phyloP scores from a whole-genome alignment of 2,329 filamentous ascomycete genomes.

The Pseudogymnoascus sp. region DNA sequence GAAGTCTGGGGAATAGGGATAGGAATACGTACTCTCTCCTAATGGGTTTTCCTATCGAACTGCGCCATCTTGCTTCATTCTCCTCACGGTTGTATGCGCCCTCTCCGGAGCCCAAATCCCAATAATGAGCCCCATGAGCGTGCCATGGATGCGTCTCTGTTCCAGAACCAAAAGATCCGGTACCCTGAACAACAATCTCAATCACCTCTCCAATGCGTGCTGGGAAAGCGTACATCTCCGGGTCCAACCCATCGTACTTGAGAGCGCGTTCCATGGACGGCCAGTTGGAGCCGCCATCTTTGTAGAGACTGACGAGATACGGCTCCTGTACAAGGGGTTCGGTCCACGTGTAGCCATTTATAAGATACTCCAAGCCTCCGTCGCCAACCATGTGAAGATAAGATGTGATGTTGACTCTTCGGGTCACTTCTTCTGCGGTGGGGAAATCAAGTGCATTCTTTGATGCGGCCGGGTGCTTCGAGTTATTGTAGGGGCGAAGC shows the following conservation, averaged over 20 bases:
- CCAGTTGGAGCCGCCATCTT: slow-evolving; percentile 28
- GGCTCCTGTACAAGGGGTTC: slow-evolving; percentile 30
- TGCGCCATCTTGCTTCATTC: slow-evolving; percentile 29
- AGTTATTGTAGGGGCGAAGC: slow-evolving; percentile 21
- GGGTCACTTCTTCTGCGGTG: slow-evolving; percentile 29
- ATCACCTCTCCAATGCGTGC: slow-evolving; percentile 40
- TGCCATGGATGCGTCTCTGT: slow-evolving; percentile 36
- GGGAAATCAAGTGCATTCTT: slow-evolving; percentile 21
- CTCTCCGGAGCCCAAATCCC: slow-evolving; percentile 39
- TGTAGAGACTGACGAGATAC: slow-evolving; percentile 40
- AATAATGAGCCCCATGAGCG: slow-evolving; percentile 19
- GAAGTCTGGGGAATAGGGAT: background rate
- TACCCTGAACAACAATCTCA: slow-evolving; percentile 38
- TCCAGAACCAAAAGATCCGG: slow-evolving; percentile 30
- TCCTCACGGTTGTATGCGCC: slow-evolving; percentile 36
- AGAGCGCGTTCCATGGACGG: slow-evolving; percentile 38
- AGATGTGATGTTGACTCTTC: slow-evolving; percentile 31
- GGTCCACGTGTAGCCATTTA: slow-evolving; percentile 31
- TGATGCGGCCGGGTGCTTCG: background rate
- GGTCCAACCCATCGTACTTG: slow-evolving; percentile 36
- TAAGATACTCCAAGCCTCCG: slow-evolving; percentile 19
- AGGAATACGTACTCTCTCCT: slow-evolving; percentile 4
- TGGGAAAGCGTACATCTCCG: slow-evolving; percentile 33
- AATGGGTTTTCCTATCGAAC: background rate
- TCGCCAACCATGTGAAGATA: background rate